Base-by-base conservation (phyloP, 2,329 filamentous ascomycete species). In the Acrodontium crateriforme region DNA sequence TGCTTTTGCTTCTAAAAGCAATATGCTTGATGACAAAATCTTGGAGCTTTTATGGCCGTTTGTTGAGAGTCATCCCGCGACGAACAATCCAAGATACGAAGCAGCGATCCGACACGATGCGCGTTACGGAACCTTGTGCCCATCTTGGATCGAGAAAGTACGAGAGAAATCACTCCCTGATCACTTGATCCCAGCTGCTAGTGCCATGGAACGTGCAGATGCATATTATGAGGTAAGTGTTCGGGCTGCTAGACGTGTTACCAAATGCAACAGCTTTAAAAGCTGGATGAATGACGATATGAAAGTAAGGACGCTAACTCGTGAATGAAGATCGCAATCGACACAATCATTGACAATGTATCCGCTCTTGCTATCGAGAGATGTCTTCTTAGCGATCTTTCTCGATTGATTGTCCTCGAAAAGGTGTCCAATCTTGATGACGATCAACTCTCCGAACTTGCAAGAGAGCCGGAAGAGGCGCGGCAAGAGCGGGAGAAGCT, bases 1-100 rank as follows among this genome's bases (percentile, higher is more conserved):
- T 10, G 14, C 9, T 9, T 18, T 27, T 10, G 25, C 16, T 13
- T 10, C 3, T 10, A 27, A 27, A 13, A n/a, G 13, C 6, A 27
- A 4, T 10, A 11, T 9, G 9, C 25, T 27, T 10, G 14, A 18
- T 9, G 14, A 16, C 10, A 27, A 27, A 16, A 10, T 27, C 4
- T 9, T n/a, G 5, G 25, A 27, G 25, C 25, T 27, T 5, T 18
- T 27, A 13, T 27, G 25, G 25, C 25, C 25, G 14, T 27, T 17
- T 18, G 16, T 9, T 7, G 3, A 18, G 3, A 9, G 25, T 18
- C 25, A 27, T 10, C 25, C 25, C 4, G 18, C 18, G 25, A 27
- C 25, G 4, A 17, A 17, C 6, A 27, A 27, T 18, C 12, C 20
- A 8, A 22, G 13, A 5, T 22, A n/a, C 8, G 20, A 22, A 22